Evolutionary conservation across 2,329 filamentous ascomycete species (phyloP), one percentile per base, ranked within the genome.

Genomic region (Verticillium nonalfalfae): DNA sequence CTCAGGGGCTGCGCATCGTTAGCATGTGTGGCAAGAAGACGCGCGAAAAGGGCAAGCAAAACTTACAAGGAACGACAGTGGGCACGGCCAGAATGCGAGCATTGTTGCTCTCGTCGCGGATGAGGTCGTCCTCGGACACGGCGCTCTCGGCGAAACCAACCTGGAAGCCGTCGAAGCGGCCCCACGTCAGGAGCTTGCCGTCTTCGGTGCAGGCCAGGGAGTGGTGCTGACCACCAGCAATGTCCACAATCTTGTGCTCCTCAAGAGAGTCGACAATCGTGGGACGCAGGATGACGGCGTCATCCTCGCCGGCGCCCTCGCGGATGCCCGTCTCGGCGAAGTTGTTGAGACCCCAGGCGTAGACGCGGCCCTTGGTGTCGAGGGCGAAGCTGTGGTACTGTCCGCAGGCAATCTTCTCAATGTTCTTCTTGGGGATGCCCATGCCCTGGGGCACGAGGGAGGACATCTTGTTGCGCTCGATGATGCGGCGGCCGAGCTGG

Each of bases 331-430:
- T 90, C 77, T 96, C 89, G 65, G 89, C 90, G 74, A 90, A 96
- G 75, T 90, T 93, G 81, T 96, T 96, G 35, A 94, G 79, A 31
- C 93, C 92, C 91, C 92, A 96, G 0, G 87, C 85, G 75, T 87
- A 95, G 36, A 94, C 88, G 35, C 84, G 81, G 45, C 87, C 90
- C 14, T 85, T 82, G 61, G 84, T 82, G 74, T 89, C 86, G 56
- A 96, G 80, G 18, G 91, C 91, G 67, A 96, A 94, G 67, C 87
- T 90, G 78, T 96, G 91, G 75, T 93, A 94, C 14, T 88, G 85
- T 55, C 92, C 92, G 63, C 73, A 78, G n/a, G 73, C 87, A 34
- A 87, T 83, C 64, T 86, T 83, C 68, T 84, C 83, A 57, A 92
- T 82, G 58, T 89, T 89, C 68, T 90, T 63, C 85, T 87, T 89